phyloP scores from a whole-genome alignment of 208 protist genomes.

The Novymonas esmeraldas region DNA sequence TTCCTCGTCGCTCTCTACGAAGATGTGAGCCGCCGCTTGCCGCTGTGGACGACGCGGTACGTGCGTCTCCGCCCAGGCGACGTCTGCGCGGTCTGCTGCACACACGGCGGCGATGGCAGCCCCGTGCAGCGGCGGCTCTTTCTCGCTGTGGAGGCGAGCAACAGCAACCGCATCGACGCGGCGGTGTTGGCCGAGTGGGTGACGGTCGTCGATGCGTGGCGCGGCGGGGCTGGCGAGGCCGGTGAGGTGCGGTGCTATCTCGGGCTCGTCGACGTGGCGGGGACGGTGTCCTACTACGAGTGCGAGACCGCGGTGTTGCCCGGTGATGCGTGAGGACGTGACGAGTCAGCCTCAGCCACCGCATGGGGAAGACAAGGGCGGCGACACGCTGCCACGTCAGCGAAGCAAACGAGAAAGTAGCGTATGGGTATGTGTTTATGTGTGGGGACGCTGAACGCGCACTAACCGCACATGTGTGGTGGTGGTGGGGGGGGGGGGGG shows the following conservation, averaged over 20 bases:
- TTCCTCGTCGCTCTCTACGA: constrained; percentile 20
- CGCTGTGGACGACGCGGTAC: constrained; percentile 36
- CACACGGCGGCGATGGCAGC: constrained; percentile 6
- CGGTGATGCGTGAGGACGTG: neutral
- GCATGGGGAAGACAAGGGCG: no score
- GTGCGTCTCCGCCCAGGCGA: neutral
- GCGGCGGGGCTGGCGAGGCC: neutral
- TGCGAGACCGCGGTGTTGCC: constrained; percentile 28
- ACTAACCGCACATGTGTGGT: no score
- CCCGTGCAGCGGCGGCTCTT: constrained; percentile 21
- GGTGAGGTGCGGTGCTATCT: constrained; percentile 31
- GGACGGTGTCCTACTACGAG: constrained; percentile 60
- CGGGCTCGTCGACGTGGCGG: constrained; percentile 59
- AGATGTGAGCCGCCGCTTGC: constrained; percentile 50
- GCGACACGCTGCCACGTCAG: no score
- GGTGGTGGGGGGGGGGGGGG: no score
- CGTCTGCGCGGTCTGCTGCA: constrained; percentile 22
- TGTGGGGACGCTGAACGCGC: no score
- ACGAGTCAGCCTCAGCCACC: no score
- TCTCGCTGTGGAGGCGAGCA: constrained; percentile 35
- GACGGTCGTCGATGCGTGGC: neutral
- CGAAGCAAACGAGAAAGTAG: no score
- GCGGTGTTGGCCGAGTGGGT: constrained; percentile 7
- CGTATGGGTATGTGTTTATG: no score
- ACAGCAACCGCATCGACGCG: neutral